Conservation (phyloP, 805 yeast genomes). For the Nematodospora valgi region DNA sequence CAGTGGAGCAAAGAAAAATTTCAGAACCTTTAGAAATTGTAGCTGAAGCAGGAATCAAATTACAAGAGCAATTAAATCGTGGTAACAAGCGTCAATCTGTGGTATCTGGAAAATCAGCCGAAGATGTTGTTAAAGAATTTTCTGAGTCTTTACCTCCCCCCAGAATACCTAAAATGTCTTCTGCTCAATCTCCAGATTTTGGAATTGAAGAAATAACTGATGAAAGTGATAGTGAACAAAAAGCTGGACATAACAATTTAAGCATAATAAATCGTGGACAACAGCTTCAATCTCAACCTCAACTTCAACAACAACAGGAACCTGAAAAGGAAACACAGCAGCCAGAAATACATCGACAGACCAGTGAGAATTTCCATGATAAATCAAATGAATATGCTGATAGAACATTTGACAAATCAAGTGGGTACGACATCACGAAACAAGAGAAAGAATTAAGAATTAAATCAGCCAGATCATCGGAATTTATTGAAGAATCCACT, state of each 20-base stretch:
- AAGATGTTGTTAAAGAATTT: constrained; percentile 8
- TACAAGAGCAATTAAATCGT: constrained; percentile 21
- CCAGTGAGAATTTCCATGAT: background rate
- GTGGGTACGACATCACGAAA: background rate
- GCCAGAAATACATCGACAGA: background rate
- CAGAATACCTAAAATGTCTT: background rate
- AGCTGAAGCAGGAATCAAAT: constrained; percentile 23
- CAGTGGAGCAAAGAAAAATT: background rate
- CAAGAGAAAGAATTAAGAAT: constrained; percentile 10
- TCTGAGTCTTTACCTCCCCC: constrained; percentile 8
- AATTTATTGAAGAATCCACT: constrained; percentile 9
- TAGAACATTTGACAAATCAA: background rate
- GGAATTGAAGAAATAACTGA: constrained; percentile 37
- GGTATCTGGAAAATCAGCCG: constrained; percentile 3
- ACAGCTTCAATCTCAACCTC: background rate
- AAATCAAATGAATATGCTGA: no score
- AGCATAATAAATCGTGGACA: no score
- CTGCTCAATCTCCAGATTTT: constrained; percentile 21
- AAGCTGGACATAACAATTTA: no score
- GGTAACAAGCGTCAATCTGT: constrained; percentile 9
- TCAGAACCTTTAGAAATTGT: constrained; percentile 25
- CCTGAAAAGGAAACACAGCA: background rate
- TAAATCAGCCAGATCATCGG: constrained; percentile 2
- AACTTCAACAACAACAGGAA: background rate
- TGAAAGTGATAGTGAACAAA: constrained; percentile 23